Base-by-base conservation (phyloP, 441 rosid species). In the Daphne laureola region DNA sequence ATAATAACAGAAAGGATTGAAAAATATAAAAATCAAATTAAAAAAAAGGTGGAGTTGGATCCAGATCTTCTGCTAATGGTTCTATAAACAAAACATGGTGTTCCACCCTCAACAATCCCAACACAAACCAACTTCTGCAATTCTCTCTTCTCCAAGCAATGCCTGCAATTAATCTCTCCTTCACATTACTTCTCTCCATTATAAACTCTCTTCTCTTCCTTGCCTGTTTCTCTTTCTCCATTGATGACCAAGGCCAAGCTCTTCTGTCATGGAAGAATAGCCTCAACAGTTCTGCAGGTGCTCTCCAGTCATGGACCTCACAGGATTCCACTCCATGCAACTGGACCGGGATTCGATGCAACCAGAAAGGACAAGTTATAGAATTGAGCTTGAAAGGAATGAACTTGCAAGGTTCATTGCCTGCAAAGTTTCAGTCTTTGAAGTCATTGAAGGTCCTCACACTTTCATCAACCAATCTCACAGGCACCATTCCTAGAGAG, bases 41-140 rank as follows among this genome's bases (percentile, higher is more conserved):
- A 43, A 49, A 16, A 40, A 65, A 62, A 48, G 70, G 68, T 61
- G 80, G 58, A 63, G 58, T 74, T 65, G 83, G 93, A 86, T 90
- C 92, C 80, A 78, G 84, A 83, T 75, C 89, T 80, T 64, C 68
- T 64, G 77, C 77, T 67, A 77, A 77, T 76, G 72, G 64, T 76
- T 67, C 77, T 85, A 79, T 85, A 85, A 85, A 79, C 87, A 76
- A 84, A 83, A 78, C 90, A 79, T 84, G 84, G 89, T 87, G 76
- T 79, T 83, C 73, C 70, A 12, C 82, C 81, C 83, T 89, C 86
- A 63, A 68, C 97, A 84, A 89, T 89, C 95, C 95, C 97, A 74
- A 89, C 65, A 73, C 90, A 77, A 66, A 67, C 70, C 77, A 68
- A 43, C 78, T 21, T 21, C 25, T 61, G 64, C 68, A n/a, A n/a